phyloP scores from a whole-genome alignment of 495 filamentous ascomycete genomes.

The Cryomyces minteri region DNA sequence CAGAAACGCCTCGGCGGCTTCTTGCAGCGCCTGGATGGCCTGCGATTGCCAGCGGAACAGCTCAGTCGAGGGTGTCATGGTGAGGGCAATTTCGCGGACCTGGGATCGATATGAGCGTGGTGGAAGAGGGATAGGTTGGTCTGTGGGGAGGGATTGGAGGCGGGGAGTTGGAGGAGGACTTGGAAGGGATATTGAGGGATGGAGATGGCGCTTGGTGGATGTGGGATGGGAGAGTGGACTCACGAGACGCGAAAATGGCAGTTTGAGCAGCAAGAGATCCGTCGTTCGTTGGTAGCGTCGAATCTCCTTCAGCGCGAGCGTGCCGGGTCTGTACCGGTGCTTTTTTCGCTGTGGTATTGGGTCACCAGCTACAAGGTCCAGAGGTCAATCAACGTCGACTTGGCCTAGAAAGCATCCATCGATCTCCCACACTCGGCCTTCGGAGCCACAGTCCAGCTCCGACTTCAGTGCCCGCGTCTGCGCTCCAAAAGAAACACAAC shows the following conservation, averaged over 20 bases:
- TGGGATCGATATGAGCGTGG: constrained; percentile 12
- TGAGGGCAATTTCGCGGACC: constrained; percentile 69
- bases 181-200: background rate
- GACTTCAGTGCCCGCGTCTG: no score
- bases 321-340: constrained; percentile 69
- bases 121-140: background rate
- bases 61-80: constrained; percentile 30
- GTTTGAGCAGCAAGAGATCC: constrained; percentile 61
- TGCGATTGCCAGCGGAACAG: constrained; percentile 78
- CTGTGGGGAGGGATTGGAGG: background rate
- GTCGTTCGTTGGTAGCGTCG: constrained; percentile 65
- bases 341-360: constrained; percentile 42
- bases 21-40: constrained; percentile 77
- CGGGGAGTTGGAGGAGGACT: background rate
- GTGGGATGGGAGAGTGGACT: constrained; percentile 4
- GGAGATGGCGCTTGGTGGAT: no score
- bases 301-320: constrained; percentile 72
- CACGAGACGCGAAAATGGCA: constrained; percentile 78
- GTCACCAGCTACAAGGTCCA: constrained; percentile 39
- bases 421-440: no score
- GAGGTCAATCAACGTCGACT: background rate
- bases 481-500: no score
- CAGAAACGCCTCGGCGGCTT: constrained; percentile 82
- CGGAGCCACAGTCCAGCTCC: no score
- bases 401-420: no score